Percentiles rank a stretch among this genome's conserved stretches.
Evolutionary conservation across 2,329 filamentous ascomycete species (phyloP).

Genomic region (Penicillium glabrum): DNA sequence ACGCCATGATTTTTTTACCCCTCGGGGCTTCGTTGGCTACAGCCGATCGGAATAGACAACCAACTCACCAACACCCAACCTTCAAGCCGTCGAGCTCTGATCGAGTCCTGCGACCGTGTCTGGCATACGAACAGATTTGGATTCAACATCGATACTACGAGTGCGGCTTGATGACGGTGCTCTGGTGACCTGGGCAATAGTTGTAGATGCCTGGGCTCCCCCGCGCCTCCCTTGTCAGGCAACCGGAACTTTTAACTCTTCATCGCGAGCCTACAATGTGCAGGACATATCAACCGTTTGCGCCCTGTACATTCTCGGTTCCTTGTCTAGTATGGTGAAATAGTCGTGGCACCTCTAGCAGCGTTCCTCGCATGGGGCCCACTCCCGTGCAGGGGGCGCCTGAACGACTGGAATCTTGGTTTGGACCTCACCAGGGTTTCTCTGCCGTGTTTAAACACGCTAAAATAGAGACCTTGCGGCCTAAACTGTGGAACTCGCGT

Average conservation of each 20-base stretch:
- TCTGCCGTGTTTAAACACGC: not conserved
- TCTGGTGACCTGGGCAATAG: slow-evolving; percentile 1
- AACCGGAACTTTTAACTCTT: no score
- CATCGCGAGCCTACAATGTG: not conserved
- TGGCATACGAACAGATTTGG: not conserved
- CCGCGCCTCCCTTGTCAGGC: not conserved
- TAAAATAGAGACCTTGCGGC: not conserved
- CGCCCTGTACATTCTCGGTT: slow-evolving; percentile 5
- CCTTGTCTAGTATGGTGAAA: not conserved
- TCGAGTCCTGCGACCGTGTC: not conserved
- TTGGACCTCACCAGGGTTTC: not conserved
- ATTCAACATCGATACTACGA: not conserved
- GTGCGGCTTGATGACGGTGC: not conserved
- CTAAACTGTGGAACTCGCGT: not conserved
- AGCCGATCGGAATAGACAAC: not conserved
- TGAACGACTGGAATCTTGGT: not conserved
- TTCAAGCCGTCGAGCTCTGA: not conserved
- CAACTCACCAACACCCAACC: not conserved
- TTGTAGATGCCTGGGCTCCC: slow-evolving; percentile 14
- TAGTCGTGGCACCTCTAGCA: not conserved
- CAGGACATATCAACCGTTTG: not conserved
- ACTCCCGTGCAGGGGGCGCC: not conserved
- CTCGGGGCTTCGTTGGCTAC: not conserved
- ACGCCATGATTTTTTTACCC: not conserved
- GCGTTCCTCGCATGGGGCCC: not conserved